Conservation (phyloP, 139 green algal genomes). For the Closterium sp. region DNA sequence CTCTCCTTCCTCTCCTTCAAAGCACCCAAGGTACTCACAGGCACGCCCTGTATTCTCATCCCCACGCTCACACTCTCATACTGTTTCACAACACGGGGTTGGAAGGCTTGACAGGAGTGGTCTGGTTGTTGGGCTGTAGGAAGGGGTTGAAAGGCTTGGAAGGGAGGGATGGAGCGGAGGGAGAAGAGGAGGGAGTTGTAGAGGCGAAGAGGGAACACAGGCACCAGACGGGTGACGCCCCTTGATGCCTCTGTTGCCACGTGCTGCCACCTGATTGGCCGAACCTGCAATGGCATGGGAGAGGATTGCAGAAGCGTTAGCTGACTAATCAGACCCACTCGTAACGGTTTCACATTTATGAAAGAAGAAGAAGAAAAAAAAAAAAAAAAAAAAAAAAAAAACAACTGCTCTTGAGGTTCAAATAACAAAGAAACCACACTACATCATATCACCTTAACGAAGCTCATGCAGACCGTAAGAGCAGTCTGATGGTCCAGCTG, state of each 20-base stretch:
- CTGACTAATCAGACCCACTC: too few species aligned
- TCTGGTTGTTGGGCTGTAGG: not conserved
- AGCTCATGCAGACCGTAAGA: not conserved
- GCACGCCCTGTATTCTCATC: not conserved
- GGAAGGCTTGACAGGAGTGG: too few species aligned
- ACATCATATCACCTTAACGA: not conserved
- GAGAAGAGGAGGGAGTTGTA: conserved; percentile 1
- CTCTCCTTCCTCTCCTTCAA: not conserved
- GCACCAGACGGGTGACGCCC: not conserved
- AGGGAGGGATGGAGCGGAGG: not conserved
- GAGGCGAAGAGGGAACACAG: not conserved
- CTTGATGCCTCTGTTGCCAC: not conserved
- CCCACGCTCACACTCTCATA: not conserved
- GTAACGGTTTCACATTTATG: too few species aligned
- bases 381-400: too few species aligned
- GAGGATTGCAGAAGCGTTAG: not conserved
- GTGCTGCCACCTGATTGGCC: not conserved
- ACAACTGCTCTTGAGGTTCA: too few species aligned
- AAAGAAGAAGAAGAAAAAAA: too few species aligned
- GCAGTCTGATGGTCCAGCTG: not conserved
- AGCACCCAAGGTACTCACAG: not conserved
- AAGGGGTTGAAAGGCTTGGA: not conserved
- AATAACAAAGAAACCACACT: not conserved
- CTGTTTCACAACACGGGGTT: too few species aligned
- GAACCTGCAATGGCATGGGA: not conserved